Base-by-base conservation (phyloP, 2,329 filamentous ascomycete species). In the Chrysosporium keratinophilum region DNA sequence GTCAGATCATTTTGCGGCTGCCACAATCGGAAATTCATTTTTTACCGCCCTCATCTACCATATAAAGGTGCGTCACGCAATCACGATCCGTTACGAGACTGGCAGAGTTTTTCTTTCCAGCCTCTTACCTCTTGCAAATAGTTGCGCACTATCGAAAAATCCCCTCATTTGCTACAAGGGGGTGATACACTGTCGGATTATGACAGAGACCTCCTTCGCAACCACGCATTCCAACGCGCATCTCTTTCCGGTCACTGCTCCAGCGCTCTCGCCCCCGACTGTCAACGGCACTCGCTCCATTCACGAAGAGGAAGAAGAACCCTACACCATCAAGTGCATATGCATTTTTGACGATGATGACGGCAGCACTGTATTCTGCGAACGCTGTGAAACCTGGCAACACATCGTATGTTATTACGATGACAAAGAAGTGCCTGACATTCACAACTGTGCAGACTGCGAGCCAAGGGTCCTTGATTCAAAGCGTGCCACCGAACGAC, bases 361-460 rank as follows among this genome's bases (percentile, higher is more conserved):
- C 76, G 93, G 93, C 71, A 91, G 88, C 71, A 98, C 93, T 56
- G 94, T 98, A 58, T 88, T 90, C 71, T 98, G 93, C 77, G 93
- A 97, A 68, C 81, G 78, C 56, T 98, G 93, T 77, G 87, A 95
- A 68, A 93, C 89, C 48, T 98, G 93, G 93, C 93, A 98, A 72
- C 93, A 98, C 71, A 95, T 95, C 64, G 84, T 89, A 67, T 98
- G 93, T 73, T 97, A 95, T 73, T 97, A 97, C 68, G 87, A 88
- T 62, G 79, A 66, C 79, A 83, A 69, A 77, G 87, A 76, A 78
- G 86, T 73, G 72, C 90, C 69, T 71, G 84, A 75, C 78, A 77
- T 87, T 54, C 91, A 98, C 74, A 88, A 84, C 54, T 98, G 93
- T 73, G 82, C 83, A 63, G 88, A 95, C 63, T 98, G 93, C 74